Evolutionary conservation across 2,329 filamentous ascomycete species (phyloP).

Genomic region (Metarhizium anisopliae): DNA sequence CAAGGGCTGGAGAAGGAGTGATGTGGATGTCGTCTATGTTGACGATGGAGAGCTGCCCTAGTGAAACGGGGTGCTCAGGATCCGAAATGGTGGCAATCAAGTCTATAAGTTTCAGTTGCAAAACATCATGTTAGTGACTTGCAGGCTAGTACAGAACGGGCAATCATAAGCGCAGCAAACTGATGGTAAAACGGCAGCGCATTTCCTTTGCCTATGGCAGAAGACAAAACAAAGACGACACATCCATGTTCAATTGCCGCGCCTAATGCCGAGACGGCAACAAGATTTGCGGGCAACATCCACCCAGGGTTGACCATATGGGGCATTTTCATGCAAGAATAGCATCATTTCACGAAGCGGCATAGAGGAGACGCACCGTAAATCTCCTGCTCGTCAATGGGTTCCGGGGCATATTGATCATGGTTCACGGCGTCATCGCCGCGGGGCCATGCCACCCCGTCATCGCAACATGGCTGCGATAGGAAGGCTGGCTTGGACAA

Average conservation of each 20-base stretch:
- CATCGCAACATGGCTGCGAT: slow-evolving; percentile 28
- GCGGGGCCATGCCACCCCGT: slow-evolving; percentile 24
- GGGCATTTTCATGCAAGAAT: not conserved
- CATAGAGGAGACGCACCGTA: slow-evolving; percentile 53
- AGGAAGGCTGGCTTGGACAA: slow-evolving; percentile 37
- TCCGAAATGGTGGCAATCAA: slow-evolving; percentile 92
- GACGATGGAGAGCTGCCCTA: slow-evolving; percentile 88
- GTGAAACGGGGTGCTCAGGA: slow-evolving; percentile 88
- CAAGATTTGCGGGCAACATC: not conserved
- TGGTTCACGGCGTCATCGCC: slow-evolving; percentile 33
- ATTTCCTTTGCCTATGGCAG: not conserved
- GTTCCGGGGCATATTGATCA: slow-evolving; percentile 55
- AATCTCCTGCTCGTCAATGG: slow-evolving; percentile 95
- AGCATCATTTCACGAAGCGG: no score
- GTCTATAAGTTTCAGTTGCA: slow-evolving; percentile 42
- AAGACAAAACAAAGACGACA: not conserved
- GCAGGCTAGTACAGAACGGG: not conserved
- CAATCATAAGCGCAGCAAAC: not conserved
- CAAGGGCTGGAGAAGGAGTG: slow-evolving; percentile 28
- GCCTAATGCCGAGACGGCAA: not conserved
- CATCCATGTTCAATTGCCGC: not conserved
- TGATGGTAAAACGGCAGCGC: not conserved
- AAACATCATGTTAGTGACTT: slow-evolving; percentile 10
- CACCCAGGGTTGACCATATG: not conserved
- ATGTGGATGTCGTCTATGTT: slow-evolving; percentile 92